These are phyloP conservation scores for Lactifluus pinguis DNA, from an alignment of 768 basidiomycete genomes.

Conservation along the genomic window DNA sequence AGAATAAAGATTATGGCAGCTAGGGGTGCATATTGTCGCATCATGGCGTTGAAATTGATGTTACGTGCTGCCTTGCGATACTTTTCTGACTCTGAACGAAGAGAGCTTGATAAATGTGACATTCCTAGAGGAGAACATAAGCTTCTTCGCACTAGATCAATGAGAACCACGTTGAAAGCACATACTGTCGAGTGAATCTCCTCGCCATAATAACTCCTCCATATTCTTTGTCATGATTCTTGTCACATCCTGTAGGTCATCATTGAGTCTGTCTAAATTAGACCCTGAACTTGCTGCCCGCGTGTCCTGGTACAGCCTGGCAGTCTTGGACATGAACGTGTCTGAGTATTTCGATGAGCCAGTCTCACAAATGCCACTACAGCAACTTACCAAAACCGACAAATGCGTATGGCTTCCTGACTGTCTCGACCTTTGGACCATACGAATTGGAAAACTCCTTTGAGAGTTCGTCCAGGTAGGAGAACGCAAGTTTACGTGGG, in stretches of 20 bases:
- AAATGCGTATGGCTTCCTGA: constrained; percentile 96
- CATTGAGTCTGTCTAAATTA: constrained; percentile 80
- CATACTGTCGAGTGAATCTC: constrained; percentile 92
- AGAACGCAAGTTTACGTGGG: constrained; percentile 94
- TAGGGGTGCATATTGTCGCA: constrained; percentile 92
- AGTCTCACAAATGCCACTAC: not conserved
- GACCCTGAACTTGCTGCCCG: constrained; percentile 69
- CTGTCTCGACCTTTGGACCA: constrained; percentile 85
- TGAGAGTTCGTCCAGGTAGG: constrained; percentile 91
- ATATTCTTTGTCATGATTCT: constrained; percentile 99
- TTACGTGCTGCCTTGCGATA: constrained; percentile 93
- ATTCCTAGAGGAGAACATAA: constrained; percentile 51
- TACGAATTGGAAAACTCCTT: constrained; percentile 94
- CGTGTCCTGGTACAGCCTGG: constrained; percentile 89
- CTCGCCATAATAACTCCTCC: constrained; percentile 98
- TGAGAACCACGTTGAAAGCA: constrained; percentile 6
- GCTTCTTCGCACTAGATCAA: not conserved
- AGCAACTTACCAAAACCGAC: constrained; percentile 82
- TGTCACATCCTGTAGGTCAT: constrained; percentile 95
- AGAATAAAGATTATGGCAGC: constrained; percentile 74
- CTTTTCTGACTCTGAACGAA: constrained; percentile 94
- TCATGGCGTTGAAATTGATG: constrained; percentile 87
- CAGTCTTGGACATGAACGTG: constrained; percentile 98
- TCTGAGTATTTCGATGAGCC: constrained; percentile 40
- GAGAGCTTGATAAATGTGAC: constrained; percentile 91